Evolutionary conservation across 2,329 filamentous ascomycete genomes (phyloP), one percentile per base, ranked within the genome.

Genomic region (Corynespora cassiicola): DNA sequence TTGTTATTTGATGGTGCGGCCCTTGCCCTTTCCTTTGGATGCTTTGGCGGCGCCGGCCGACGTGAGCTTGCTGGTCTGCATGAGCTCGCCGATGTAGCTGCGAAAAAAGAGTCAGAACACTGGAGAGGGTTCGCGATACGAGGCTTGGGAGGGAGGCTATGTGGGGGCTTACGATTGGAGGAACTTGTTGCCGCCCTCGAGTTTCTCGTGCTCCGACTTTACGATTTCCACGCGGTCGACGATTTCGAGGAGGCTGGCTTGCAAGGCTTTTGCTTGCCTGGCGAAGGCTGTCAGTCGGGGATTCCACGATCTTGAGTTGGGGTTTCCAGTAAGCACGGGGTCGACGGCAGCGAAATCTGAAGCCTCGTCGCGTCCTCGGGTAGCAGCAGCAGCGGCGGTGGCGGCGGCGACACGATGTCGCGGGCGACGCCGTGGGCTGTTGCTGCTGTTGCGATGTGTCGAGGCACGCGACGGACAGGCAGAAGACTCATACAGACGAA

Each of bases 151-250:
- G 6, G 11, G 25, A 10, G 5, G 15, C n/a, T 26, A 11, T 5
- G 16, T 21, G 18, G n/a, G 10, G 11, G 72, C 74, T 38, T 61
- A 77, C 75, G 75, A 77, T 70, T 97, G 92, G 31, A 99, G 74
- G 63, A 97, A 96, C 61, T 90, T 92, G 78, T 99, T 99, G 69
- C 96, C 91, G 68, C 81, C 94, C 70, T 97, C 91, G 37, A 99
- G 83, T 71, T 96, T 96, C 73, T 96, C 90, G 65, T 99, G 91
- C 65, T 97, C 92, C 56, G 88, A 86, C 69, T 90, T 89, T 50
- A 97, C 91, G 19, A 89, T 88, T 64, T 99, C 94, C 66, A 97
- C 95, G 34, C 90, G 87, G 70, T 96, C 89, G 52, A 96, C 90
- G 27, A 97, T 87, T 48, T 87, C 88, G 46, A 95, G 78, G 21